A percentile compares a stretch with the other conserved stretches of the same genome.
phyloP scores from a whole-genome alignment of 495 filamentous ascomycete species.

The Amniculicola lignicola region DNA sequence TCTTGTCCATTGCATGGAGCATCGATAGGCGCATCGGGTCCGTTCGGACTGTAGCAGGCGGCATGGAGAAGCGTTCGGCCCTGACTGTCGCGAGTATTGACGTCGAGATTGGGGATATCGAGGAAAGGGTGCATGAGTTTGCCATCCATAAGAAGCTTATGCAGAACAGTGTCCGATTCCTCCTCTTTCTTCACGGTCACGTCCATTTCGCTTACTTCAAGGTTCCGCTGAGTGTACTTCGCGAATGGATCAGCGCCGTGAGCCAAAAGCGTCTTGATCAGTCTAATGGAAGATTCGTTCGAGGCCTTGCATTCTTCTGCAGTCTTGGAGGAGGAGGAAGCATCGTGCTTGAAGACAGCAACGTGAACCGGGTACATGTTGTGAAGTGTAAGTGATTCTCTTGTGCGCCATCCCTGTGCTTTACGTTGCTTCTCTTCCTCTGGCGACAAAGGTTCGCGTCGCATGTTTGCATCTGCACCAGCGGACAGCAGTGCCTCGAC shows the following conservation, averaged over 20 bases:
- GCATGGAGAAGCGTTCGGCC: not conserved
- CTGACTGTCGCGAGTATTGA: not conserved
- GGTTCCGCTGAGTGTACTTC: not conserved
- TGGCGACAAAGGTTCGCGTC: not conserved
- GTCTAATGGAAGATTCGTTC: not conserved
- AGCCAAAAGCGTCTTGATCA: not conserved
- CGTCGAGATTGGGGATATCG: not conserved
- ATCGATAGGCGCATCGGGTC: not conserved
- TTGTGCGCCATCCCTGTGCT: no score
- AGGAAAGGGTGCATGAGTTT: not conserved
- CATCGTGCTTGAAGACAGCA: not conserved
- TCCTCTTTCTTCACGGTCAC: not conserved
- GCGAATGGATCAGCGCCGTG: not conserved
- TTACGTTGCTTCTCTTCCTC: no score
- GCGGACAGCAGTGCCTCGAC: not conserved
- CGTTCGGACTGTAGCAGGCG: not conserved
- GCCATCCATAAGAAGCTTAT: not conserved
- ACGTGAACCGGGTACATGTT: not conserved
- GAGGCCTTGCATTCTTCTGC: not conserved
- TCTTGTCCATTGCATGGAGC: not conserved
- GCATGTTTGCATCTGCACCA: constrained; percentile 3
- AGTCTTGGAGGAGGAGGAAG: not conserved
- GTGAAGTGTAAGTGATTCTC: no score
- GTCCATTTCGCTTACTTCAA: not conserved
- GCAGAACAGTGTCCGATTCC: not conserved